Evolutionary conservation across 108 stramenopile genomes (phyloP).

Genomic region (Nitzschia palea): DNA sequence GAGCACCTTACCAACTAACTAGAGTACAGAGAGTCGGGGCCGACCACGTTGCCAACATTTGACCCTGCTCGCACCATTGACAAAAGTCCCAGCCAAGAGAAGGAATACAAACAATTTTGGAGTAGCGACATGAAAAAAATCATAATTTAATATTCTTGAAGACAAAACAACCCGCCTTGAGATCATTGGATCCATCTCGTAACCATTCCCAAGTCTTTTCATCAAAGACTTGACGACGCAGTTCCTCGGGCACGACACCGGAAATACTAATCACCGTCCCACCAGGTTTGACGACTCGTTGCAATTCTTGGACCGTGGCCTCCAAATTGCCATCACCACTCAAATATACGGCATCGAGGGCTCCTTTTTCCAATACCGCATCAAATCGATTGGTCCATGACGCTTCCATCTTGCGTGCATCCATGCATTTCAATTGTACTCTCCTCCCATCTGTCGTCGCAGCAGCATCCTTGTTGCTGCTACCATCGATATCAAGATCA

Average conservation of each 20-base stretch:
- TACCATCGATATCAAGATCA: no score
- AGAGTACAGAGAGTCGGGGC: no score
- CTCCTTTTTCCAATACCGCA: slow-evolving; percentile 76
- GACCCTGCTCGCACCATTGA: no score
- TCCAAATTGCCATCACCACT: slow-evolving; percentile 74
- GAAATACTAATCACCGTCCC: slow-evolving; percentile 61
- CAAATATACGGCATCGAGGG: slow-evolving; percentile 80
- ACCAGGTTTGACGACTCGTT: slow-evolving; percentile 48
- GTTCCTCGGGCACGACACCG: slow-evolving; percentile 68
- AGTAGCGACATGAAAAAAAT: not conserved
- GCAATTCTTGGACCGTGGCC: slow-evolving; percentile 51
- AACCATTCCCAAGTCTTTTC: slow-evolving; percentile 76
- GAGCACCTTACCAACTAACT: no score
- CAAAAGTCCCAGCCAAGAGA: no score
- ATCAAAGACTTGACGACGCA: slow-evolving; percentile 48
- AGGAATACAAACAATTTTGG: not conserved
- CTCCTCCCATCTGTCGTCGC: no score
- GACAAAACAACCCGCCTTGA: slow-evolving; percentile 81
- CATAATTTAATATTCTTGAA: slow-evolving; percentile 24
- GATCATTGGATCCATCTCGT: slow-evolving; percentile 68
- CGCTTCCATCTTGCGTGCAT: slow-evolving; percentile 56
- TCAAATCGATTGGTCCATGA: slow-evolving; percentile 63
- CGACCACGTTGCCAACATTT: no score
- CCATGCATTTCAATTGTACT: slow-evolving; percentile 47
- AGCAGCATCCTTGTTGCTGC: slow-evolving; percentile 5